Evolutionary conservation across 164 flowering plant species (phyloP), one percentile per base, ranked within the genome.

Genomic region (Amborella trichopoda): DNA sequence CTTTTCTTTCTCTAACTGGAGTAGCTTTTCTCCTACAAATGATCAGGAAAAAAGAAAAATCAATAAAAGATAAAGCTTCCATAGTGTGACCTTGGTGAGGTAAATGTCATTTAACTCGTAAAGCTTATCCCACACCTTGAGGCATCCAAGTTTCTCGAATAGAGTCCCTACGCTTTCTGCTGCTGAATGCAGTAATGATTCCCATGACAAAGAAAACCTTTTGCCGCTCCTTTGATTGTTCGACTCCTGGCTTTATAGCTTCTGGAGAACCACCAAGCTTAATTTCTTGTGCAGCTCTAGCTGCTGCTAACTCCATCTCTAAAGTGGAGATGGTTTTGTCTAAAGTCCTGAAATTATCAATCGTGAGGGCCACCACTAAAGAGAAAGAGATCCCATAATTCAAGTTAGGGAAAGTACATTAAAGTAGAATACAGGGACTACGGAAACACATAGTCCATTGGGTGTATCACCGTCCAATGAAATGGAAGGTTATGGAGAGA

Each of bases 101-200:
- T n/a, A n/a, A n/a, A n/a, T n/a, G n/a, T n/a, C n/a, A n/a, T n/a
- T n/a, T n/a, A n/a, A n/a, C n/a, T n/a, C n/a, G n/a, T n/a, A n/a
- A n/a, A n/a, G n/a, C n/a, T n/a, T n/a, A n/a, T n/a, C n/a, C n/a
- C 6, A n/a, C 55, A 86, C 97, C 94, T 78, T 65, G 71, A 6
- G 96, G 96, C 94, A 91, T 80, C 98, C 98, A 91, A 25, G 94
- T 81, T 39, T 75, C 75, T 63, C 98, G 60, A 28, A 91, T 75
- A 5, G 98, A 91, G 56, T 83, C 93, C 52, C 98, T 62, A 20
- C 96, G 73, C 44, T 80, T 83, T 64, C 87, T 74, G 66, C 95
- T 91, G 61, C 93, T 83, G 62, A 91, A 91, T 26, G 93, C 96
- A 26, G 98, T 91, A 23, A 77, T 80, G 50, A 91, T 87, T 66